Conservation (phyloP, 257 asterid genomes). For the Solanum clarkiae region DNA sequence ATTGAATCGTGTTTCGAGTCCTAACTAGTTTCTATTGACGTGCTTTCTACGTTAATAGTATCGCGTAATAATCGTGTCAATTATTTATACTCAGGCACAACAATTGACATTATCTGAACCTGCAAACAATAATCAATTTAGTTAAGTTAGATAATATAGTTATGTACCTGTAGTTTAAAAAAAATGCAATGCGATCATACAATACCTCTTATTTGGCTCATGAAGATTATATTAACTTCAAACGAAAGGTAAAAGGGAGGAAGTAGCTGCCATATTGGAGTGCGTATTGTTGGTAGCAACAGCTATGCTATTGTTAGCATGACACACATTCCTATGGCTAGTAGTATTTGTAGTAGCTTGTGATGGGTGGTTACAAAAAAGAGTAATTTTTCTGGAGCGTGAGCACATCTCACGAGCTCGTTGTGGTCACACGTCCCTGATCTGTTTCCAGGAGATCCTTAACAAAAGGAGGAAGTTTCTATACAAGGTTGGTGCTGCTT, state of each 20-base stretch:
- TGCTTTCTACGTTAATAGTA: not conserved
- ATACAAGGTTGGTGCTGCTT: not conserved
- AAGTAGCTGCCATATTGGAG: not conserved
- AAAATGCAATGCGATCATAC: not conserved
- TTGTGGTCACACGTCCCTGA: not conserved
- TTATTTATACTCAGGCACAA: not conserved
- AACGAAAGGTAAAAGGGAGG: not conserved
- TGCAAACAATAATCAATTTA: not conserved
- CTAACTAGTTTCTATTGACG: not conserved
- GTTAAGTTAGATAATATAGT: not conserved
- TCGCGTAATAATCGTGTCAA: not conserved
- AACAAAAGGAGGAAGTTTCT: not conserved
- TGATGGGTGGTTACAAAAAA: not conserved
- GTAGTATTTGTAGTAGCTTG: not conserved
- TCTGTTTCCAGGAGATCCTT: not conserved
- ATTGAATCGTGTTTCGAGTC: not conserved
- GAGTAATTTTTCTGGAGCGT: not conserved
- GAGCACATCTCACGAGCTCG: not conserved
- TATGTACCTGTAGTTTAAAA: not conserved
- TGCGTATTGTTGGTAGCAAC: not conserved
- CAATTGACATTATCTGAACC: not conserved
- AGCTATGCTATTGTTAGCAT: not conserved
- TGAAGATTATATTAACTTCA: not conserved
- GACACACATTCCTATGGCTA: not conserved
- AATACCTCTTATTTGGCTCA: not conserved